Conservation (phyloP, 2,329 filamentous ascomycete genomes). For the Cladosporium sp. region DNA sequence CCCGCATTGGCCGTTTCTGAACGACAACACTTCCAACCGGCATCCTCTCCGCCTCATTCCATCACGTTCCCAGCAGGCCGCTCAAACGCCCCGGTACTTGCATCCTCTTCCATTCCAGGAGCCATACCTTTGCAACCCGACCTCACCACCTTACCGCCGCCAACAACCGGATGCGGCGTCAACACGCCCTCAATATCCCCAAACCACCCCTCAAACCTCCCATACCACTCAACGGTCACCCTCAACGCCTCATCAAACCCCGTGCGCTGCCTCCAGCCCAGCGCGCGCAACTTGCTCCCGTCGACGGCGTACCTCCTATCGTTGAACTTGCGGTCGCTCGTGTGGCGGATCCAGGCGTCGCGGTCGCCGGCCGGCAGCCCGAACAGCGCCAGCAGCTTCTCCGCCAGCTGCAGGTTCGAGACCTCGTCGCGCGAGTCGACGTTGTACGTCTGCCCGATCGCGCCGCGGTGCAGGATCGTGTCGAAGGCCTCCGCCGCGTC, state of each 20-base stretch:
- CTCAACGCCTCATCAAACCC: conserved; percentile 57
- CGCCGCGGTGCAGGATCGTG: conserved; percentile 72
- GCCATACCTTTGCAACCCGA: neutral
- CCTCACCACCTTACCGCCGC: conserved; percentile 10
- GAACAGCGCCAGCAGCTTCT: conserved; percentile 58
- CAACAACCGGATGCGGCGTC: conserved; percentile 51
- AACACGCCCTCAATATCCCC: conserved; percentile 64
- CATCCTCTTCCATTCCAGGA: neutral
- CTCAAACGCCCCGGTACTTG: conserved; percentile 1
- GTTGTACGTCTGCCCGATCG: conserved; percentile 72
- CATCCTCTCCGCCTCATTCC: too few relatives aligned
- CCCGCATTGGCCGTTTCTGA: too few relatives aligned
- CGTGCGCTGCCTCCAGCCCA: conserved; percentile 66
- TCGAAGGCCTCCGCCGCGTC: conserved; percentile 79
- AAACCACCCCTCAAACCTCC: conserved; percentile 62
- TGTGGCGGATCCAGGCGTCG: conserved; percentile 64
- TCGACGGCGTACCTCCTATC: conserved; percentile 68
- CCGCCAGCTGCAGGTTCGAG: conserved; percentile 65
- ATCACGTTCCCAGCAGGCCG: neutral
- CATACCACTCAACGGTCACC: conserved; percentile 65
- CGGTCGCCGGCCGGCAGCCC: conserved; percentile 42
- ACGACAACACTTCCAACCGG: too few relatives aligned
- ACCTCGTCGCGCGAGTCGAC: conserved; percentile 73
- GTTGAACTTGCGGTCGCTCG: conserved; percentile 72
- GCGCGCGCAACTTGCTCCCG: conserved; percentile 57